A percentile compares a stretch with the other conserved stretches of the same genome.
These are phyloP conservation scores for Anthracocystis panici-leucophaei DNA, from an alignment of 1,284 basidiomycete genomes.

Conservation along the genomic window DNA sequence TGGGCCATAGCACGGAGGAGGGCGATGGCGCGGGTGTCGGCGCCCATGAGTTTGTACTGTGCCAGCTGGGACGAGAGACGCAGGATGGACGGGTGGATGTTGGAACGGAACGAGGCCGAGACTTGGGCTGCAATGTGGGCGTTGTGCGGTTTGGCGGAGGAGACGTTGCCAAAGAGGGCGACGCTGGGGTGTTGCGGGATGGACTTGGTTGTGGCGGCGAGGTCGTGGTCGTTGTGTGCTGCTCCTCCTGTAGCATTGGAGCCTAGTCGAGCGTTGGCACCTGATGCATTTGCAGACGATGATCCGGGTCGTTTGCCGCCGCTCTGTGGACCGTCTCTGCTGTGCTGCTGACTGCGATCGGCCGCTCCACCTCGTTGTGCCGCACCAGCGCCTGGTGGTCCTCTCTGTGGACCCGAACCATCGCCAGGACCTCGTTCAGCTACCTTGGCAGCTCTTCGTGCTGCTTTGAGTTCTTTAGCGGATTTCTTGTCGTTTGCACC, in stretches of 20 bases:
- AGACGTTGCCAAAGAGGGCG: conserved; percentile 64
- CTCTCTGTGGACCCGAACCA: conserved; percentile 1
- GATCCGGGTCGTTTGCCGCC: conserved; percentile 33
- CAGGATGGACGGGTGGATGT: conserved; percentile 65
- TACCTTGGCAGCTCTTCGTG: conserved; percentile 59
- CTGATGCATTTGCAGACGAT: conserved; percentile 18
- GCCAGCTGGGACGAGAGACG: conserved; percentile 59
- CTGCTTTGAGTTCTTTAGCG: conserved; percentile 62
- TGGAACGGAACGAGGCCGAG: conserved; percentile 50
- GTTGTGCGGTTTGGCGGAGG: conserved; percentile 48
- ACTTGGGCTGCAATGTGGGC: conserved; percentile 49
- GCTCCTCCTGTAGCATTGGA: conserved; percentile 4
- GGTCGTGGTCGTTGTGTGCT: conserved; percentile 14
- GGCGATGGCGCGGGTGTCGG: conserved; percentile 65
- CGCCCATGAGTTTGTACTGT: conserved; percentile 63
- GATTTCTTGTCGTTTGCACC: conserved; percentile 47
- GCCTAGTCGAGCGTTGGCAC: conserved; percentile 21
- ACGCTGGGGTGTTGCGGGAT: conserved; percentile 46
- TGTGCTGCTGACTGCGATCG: conserved; percentile 23
- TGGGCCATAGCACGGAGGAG: conserved; percentile 63
- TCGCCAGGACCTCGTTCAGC: conserved; percentile 31
- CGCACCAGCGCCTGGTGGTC: conserved; percentile 1
- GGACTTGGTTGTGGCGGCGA: conserved; percentile 15
- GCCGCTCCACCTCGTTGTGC: conserved; percentile 21
- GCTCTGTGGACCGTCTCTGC: conserved; percentile 14